phyloP scores from a whole-genome alignment of 2,329 filamentous ascomycete species.

The Xylogone sp. region DNA sequence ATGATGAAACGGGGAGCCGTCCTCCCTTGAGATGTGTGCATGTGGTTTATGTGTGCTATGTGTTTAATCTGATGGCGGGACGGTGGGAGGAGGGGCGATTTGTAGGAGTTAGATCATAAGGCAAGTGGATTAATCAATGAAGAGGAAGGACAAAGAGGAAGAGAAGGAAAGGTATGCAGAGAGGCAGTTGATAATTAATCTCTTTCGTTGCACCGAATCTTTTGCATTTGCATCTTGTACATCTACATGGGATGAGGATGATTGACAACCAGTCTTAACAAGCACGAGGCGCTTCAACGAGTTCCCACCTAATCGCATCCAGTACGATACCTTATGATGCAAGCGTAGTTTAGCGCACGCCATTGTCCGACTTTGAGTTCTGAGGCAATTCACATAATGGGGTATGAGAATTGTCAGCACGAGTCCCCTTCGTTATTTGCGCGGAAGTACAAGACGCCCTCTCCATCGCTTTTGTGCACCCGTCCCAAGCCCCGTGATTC shows the following conservation, averaged over 20 bases:
- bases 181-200: not conserved
- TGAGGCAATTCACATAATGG: too few relatives aligned
- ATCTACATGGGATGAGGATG: not conserved
- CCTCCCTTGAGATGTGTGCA: not conserved
- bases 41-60: not conserved
- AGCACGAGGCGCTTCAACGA: too few relatives aligned
- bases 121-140: not conserved
- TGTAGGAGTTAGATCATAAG: not conserved
- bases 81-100: not conserved
- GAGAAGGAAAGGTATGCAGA: not conserved
- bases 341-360: too few relatives aligned
- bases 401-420: too few relatives aligned
- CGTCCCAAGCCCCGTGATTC: too few relatives aligned
- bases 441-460: too few relatives aligned
- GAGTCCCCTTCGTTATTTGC: too few relatives aligned
- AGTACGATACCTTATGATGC: too few relatives aligned
- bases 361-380: too few relatives aligned
- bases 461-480: too few relatives aligned
- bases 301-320: too few relatives aligned
- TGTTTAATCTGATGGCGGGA: not conserved
- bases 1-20: not conserved
- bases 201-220: not conserved
- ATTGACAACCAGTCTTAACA: too few relatives aligned
- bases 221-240: not conserved
- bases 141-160: not conserved